Evolutionary conservation across 2,329 filamentous ascomycete species (phyloP), one percentile per base, ranked within the genome.

Genomic region (Nemania serpens): DNA sequence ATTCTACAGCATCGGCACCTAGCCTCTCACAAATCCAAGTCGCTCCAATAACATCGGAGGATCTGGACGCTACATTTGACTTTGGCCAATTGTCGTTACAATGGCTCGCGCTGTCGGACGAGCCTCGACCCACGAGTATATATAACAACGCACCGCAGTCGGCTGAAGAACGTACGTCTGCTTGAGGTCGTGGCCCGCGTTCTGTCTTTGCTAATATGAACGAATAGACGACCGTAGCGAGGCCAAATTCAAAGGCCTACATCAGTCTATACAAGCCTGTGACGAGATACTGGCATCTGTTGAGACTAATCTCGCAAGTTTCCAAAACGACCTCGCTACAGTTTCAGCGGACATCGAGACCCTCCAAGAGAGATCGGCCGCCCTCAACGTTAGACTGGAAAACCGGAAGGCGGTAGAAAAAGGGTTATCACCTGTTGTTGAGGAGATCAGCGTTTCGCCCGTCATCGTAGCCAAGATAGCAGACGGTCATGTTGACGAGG

Each of bases 271-370:
- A 70, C 77, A 82, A 73, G 91, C 91, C 52, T 99, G 94, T 78
- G 95, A 99, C 76, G 90, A 96, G 73, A 91, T 98, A 52, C 84
- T 98, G 47, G 91, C 88, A 75, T 97, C 93, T 0, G 95, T 99
- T 56, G 94, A 99, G 78, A 88, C 86, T 34, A 98, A 97, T 74
- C 82, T 99, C 55, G 91, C 91, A 39, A 94, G 89, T 74, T 99
- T 99, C 73, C 93, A 96, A 73, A 91, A 93, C 62, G 96, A 99
- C 75, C 85, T 99, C 11, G 94, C 92, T 9, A 86, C 88, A 13
- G 95, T 99, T 12, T 97, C 95, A 1, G 89, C 93, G 6, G 95
- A 99, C 74, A 99, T 99, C 53, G 95, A 99, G 76, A 93, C 88
- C 2, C 79, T 99, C 42, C 95, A 99, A 77, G 88, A 89, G 53